Percentiles rank a stretch among this genome's conserved stretches.
These are phyloP conservation scores for Malus hybrid DNA, from an alignment of 331 rosid species.

Conservation along the genomic window DNA sequence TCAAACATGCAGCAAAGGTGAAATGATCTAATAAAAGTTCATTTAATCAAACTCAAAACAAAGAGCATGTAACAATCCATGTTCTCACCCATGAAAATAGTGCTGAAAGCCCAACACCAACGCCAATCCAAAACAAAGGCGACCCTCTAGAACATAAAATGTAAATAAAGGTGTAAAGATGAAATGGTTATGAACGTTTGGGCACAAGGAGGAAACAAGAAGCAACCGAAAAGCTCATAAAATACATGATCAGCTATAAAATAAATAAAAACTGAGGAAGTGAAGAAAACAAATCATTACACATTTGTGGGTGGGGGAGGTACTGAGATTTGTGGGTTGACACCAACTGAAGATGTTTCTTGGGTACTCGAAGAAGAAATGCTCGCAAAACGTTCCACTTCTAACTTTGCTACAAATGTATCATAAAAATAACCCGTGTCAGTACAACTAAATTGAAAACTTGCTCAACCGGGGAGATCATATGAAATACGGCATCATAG, in stretches of 20 bases:
- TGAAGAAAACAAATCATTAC: slow-evolving; percentile 33
- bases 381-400: slow-evolving; percentile 52
- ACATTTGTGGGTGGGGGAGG: slow-evolving; percentile 64
- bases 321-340: slow-evolving; percentile 49
- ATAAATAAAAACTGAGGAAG: neutral
- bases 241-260: neutral
- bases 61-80: slow-evolving; percentile 3
- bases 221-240: neutral
- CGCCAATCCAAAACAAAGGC: slow-evolving; percentile 91
- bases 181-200: neutral
- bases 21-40: neutral
- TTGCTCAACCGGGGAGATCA: neutral
- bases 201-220: neutral
- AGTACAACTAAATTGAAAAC: neutral
- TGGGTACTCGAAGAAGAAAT: slow-evolving; percentile 58
- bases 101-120: slow-evolving; percentile 92
- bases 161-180: neutral
- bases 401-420: slow-evolving; percentile 17
- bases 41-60: neutral
- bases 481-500: neutral
- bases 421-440: neutral
- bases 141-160: slow-evolving; percentile 55
- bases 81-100: slow-evolving; percentile 82
- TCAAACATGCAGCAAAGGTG: slow-evolving; percentile 27
- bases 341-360: slow-evolving; percentile 68